Evolutionary conservation across 202 grass and related monocot genomes (phyloP).

Genomic region (Zoysia matrella): DNA sequence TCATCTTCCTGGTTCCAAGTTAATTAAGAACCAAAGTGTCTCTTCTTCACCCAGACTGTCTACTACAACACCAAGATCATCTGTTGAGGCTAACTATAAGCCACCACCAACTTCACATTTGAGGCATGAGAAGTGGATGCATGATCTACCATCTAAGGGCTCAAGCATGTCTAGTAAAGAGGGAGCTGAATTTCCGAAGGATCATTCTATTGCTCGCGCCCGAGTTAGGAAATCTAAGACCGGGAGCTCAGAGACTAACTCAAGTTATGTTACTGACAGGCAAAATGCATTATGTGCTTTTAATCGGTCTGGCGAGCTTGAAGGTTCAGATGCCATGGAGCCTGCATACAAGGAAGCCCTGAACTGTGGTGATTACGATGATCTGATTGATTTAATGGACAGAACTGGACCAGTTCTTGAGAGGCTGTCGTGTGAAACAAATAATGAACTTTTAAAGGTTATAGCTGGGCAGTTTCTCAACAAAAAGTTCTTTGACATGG

Average conservation of each 20-base stretch:
- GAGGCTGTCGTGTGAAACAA: slow-evolving; percentile 72
- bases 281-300: slow-evolving; percentile 47
- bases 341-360: slow-evolving; percentile 75
- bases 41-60: slow-evolving; percentile 82
- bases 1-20: slow-evolving; percentile 60
- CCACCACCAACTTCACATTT: slow-evolving; percentile 51
- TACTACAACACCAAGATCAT: slow-evolving; percentile 67
- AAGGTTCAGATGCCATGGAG: slow-evolving; percentile 61
- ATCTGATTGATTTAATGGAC: slow-evolving; percentile 54
- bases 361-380: slow-evolving; percentile 59
- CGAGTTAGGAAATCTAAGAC: slow-evolving; percentile 43
- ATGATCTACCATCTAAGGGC: slow-evolving; percentile 56
- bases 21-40: slow-evolving; percentile 66
- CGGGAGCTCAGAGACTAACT: slow-evolving; percentile 40
- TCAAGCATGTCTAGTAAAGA: slow-evolving; percentile 51
- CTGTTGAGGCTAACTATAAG: slow-evolving; percentile 68
- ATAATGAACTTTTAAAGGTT: no score
- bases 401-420: slow-evolving; percentile 75
- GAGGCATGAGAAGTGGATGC: slow-evolving; percentile 65
- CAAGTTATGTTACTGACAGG: slow-evolving; percentile 44
- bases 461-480: no score
- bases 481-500: no score
- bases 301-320: slow-evolving; percentile 55
- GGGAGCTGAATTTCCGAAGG: slow-evolving; percentile 45
- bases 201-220: slow-evolving; percentile 33